phyloP scores from a whole-genome alignment of 2,329 filamentous ascomycete genomes.

The Fusarium hostae region DNA sequence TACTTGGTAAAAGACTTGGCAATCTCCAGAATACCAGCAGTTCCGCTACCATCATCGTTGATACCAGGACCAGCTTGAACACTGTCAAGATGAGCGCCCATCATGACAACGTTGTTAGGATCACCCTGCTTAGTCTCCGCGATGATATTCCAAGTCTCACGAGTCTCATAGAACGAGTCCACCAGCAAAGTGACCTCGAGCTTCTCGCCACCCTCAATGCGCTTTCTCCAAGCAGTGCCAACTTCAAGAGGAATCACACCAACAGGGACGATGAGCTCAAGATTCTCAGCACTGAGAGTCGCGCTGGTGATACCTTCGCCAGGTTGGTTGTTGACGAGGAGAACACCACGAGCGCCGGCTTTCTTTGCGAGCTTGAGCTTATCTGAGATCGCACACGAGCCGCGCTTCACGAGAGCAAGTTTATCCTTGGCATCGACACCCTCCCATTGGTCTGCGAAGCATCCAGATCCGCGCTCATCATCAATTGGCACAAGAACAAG shows the following conservation, averaged over 20 bases:
- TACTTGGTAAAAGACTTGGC: slow-evolving; percentile 52
- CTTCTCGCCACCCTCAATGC: slow-evolving; percentile 49
- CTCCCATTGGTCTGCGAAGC: slow-evolving; percentile 57
- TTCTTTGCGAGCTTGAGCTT: slow-evolving; percentile 58
- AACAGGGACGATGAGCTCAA: slow-evolving; percentile 50
- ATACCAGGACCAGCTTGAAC: slow-evolving; percentile 54
- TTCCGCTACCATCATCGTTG: slow-evolving; percentile 56
- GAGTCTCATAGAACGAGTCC: slow-evolving; percentile 51
- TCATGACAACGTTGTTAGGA: slow-evolving; percentile 55
- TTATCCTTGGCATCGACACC: slow-evolving; percentile 57
- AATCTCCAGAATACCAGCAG: slow-evolving; percentile 53
- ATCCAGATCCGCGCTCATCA: slow-evolving; percentile 53
- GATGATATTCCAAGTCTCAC: slow-evolving; percentile 55
- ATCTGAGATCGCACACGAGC: slow-evolving; percentile 54
- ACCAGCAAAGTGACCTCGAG: slow-evolving; percentile 51
- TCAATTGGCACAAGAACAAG: slow-evolving; percentile 54
- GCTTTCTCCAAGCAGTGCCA: slow-evolving; percentile 50
- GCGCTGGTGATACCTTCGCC: slow-evolving; percentile 58
- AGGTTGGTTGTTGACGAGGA: slow-evolving; percentile 71
- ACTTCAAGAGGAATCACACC: slow-evolving; percentile 52
- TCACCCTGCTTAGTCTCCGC: slow-evolving; percentile 57
- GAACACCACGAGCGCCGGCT: slow-evolving; percentile 56
- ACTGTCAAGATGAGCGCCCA: slow-evolving; percentile 56
- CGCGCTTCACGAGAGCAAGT: slow-evolving; percentile 58
- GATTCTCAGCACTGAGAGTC: slow-evolving; percentile 61